Evolutionary conservation across 2,329 filamentous ascomycete species (phyloP), one percentile per base, ranked within the genome.

Genomic region (Zasmidium citrigriseum): DNA sequence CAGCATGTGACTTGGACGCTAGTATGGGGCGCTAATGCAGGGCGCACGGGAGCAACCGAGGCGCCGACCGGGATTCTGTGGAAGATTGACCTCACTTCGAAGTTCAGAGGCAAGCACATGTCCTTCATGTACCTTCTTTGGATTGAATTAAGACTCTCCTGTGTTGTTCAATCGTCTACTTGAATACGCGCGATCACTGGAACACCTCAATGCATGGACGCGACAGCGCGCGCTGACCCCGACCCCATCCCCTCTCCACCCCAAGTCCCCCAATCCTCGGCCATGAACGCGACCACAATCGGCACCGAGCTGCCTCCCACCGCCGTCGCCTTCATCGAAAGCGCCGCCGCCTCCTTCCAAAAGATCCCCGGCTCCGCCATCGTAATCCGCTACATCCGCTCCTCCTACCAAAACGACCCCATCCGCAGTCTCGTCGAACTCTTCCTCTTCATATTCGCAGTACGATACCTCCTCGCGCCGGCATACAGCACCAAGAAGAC

Each of bases 371-470:
- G 95, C 53, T 98, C 93, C 25, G 90, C 93, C 45, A 96, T 99
- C 68, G 82, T 98, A 70, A 85, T 96, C 67, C 90, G 95, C 63
- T 99, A 99, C 77, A 92, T 99, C 73, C 91, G 91, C 75, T 96
- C 92, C 58, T 96, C 92, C 74, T 98, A 99, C 80, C 95, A 99
- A 79, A 89, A 99, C 73, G 95, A 99, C 70, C 95, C 95, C 10
- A 86, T 98, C 57, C 89, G 96, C 54, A 96, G 91, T 53, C 91
- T 91, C 41, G 91, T 99, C 66, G 95, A 99, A 77, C 81, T 99
- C 52, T 87, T 98, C 65, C 83, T 99, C 59, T 90, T 99, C 67
- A 86, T 99, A 55, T 99, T 99, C 78, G 96, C 96, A 63, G 89
- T 99, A 58, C 87, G 93, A 63, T 99, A 99, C 75, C 82, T 99